phyloP scores from a whole-genome alignment of 352 stramenopile species.

The Pythium apleroticum region DNA sequence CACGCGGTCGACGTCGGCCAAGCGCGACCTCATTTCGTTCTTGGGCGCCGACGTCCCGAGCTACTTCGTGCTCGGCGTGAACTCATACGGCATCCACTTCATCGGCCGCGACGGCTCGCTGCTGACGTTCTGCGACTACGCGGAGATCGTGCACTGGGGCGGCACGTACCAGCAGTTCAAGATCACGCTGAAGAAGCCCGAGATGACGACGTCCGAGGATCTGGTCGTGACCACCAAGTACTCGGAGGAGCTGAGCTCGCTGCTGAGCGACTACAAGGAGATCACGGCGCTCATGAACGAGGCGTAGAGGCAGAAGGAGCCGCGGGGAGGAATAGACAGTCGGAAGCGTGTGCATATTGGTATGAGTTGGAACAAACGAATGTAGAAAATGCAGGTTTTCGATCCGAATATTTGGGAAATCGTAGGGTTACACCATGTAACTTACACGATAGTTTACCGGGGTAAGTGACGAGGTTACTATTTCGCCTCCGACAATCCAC shows the following conservation, averaged over 20 bases:
- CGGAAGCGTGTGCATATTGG: neutral
- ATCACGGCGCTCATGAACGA: conserved; percentile 70
- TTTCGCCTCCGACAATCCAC: too few relatives aligned
- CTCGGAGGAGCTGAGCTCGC: conserved; percentile 58
- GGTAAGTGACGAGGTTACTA: too few relatives aligned
- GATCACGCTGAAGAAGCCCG: conserved; percentile 52
- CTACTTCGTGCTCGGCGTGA: conserved; percentile 88
- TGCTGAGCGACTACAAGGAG: conserved; percentile 77
- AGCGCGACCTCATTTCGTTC: conserved; percentile 19
- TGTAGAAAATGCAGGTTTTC: neutral
- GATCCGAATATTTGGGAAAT: neutral
- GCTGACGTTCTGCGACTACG: conserved; percentile 69
- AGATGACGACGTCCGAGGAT: conserved; percentile 45
- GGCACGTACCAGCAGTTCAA: conserved; percentile 69
- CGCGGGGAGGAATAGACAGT: neutral
- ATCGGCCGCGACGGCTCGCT: conserved; percentile 65
- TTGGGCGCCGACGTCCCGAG: conserved; percentile 70
- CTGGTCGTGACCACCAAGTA: conserved; percentile 69
- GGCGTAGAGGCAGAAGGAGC: neutral
- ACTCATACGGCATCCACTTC: conserved; percentile 91
- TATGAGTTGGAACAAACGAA: neutral
- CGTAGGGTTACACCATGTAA: neutral
- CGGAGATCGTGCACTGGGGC: conserved; percentile 55
- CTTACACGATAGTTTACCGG: neutral
- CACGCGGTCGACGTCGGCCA: conserved; percentile 28